These are phyloP conservation scores for Diutina pseudorugosa DNA, from an alignment of 1,139 yeast species.

Conservation along the genomic window DNA sequence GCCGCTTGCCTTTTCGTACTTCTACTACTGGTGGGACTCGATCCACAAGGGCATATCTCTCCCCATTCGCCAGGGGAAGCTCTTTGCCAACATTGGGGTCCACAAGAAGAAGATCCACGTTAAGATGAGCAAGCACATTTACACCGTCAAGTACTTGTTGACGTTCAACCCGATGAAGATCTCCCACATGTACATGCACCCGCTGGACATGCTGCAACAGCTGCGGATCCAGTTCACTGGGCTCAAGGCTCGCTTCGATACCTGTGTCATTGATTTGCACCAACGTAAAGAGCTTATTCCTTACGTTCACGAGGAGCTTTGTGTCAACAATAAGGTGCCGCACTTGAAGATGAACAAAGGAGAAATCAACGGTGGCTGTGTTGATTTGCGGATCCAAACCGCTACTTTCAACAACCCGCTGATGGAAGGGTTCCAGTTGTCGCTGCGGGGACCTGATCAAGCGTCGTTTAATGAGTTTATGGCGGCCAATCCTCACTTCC, in stretches of 20 bases:
- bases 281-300: conserved; percentile 66
- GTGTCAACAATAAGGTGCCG: conserved; percentile 37
- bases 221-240: conserved; percentile 38
- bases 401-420: conserved; percentile 51
- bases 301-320: conserved; percentile 43
- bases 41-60: conserved; percentile 60
- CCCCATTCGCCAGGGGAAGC: conserved; percentile 62
- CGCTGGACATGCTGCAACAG: background rate
- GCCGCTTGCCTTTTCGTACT: conserved; percentile 56
- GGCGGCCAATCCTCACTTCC: background rate
- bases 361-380: conserved; percentile 55
- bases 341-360: conserved; percentile 66
- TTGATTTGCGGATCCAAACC: conserved; percentile 62
- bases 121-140: conserved; percentile 69
- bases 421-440: background rate
- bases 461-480: background rate
- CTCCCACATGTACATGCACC: conserved; percentile 30
- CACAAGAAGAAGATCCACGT: conserved; percentile 22
- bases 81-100: conserved; percentile 31
- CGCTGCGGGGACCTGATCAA: background rate
- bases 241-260: conserved; percentile 55
- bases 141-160: conserved; percentile 71
- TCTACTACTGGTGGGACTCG: conserved; percentile 75
- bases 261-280: conserved; percentile 69
- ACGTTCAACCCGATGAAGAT: conserved; percentile 62